These are phyloP conservation scores for Penicillium glabrum DNA, from an alignment of 2,329 filamentous ascomycete genomes.

Conservation along the genomic window DNA sequence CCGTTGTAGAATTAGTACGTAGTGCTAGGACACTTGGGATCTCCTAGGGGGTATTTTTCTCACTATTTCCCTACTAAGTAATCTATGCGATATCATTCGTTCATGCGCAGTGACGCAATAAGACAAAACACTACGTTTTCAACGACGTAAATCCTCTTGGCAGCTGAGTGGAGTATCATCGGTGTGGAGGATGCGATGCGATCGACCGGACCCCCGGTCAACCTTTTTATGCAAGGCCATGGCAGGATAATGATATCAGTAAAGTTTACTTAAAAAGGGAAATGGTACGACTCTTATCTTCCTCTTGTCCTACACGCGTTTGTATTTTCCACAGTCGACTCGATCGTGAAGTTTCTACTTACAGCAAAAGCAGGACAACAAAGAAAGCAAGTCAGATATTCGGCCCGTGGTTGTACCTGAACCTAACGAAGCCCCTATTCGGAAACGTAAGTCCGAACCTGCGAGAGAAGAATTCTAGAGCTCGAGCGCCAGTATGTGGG, in stretches of 20 bases:
- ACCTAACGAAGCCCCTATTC: background rate
- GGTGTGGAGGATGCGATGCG: conserved; percentile 1
- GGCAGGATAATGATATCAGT: background rate
- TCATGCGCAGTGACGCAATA: background rate
- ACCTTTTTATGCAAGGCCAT: background rate
- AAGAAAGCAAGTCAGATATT: background rate
- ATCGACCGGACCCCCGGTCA: background rate
- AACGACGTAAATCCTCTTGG: background rate
- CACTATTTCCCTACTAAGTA: too few species aligned
- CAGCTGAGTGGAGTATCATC: background rate
- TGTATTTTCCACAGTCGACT: background rate
- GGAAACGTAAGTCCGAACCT: background rate
- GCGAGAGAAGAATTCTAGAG: background rate
- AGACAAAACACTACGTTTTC: too few species aligned
- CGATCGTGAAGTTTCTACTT: background rate
- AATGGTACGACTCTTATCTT: background rate
- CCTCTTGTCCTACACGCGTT: background rate
- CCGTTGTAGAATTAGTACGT: too few species aligned
- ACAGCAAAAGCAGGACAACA: background rate
- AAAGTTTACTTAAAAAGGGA: background rate
- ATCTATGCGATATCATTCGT: background rate
- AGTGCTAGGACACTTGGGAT: too few species aligned
- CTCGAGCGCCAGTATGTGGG: background rate
- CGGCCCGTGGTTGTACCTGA: background rate
- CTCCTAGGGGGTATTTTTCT: too few species aligned